These are phyloP conservation scores for Barnettozyma populi DNA, from an alignment of 805 yeast species.

Conservation along the genomic window DNA sequence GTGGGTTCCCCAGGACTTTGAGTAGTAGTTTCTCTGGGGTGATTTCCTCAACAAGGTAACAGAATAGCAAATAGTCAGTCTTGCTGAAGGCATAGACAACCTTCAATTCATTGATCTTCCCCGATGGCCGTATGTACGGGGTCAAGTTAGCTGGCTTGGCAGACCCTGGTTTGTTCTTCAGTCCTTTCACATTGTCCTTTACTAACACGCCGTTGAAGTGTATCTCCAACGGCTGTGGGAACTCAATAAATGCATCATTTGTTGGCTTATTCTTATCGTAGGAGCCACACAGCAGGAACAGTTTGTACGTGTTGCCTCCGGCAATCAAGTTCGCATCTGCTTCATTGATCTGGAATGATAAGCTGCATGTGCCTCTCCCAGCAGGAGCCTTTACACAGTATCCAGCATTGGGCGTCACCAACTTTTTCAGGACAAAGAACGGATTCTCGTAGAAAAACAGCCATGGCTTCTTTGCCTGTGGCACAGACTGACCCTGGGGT, in stretches of 20 bases:
- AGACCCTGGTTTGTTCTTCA: constrained; percentile 72
- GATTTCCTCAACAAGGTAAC: constrained; percentile 52
- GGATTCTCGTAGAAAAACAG: constrained; percentile 49
- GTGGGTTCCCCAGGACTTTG: constrained; percentile 40
- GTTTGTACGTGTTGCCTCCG: constrained; percentile 26
- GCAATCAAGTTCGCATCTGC: constrained; percentile 37
- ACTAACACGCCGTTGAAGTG: constrained; percentile 48
- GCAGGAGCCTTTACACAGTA: constrained; percentile 35
- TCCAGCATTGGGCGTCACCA: constrained; percentile 45
- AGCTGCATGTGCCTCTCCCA: constrained; percentile 39
- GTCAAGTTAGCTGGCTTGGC: constrained; percentile 81
- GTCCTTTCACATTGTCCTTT: constrained; percentile 59
- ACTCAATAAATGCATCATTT: constrained; percentile 41
- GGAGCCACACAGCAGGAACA: constrained; percentile 55
- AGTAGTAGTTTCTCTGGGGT: constrained; percentile 38
- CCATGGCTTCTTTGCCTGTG: constrained; percentile 31
- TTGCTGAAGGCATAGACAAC: constrained; percentile 55
- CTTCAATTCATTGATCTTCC: constrained; percentile 38
- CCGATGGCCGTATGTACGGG: constrained; percentile 30
- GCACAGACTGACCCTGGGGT: background rate
- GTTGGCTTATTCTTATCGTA: constrained; percentile 22
- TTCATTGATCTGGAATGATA: constrained; percentile 38
- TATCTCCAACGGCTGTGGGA: constrained; percentile 70
- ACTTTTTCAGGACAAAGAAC: constrained; percentile 45
- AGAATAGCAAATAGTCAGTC: constrained; percentile 43